phyloP scores from a whole-genome alignment of 108 stramenopile species.

The Nitzschia inconspicua region DNA sequence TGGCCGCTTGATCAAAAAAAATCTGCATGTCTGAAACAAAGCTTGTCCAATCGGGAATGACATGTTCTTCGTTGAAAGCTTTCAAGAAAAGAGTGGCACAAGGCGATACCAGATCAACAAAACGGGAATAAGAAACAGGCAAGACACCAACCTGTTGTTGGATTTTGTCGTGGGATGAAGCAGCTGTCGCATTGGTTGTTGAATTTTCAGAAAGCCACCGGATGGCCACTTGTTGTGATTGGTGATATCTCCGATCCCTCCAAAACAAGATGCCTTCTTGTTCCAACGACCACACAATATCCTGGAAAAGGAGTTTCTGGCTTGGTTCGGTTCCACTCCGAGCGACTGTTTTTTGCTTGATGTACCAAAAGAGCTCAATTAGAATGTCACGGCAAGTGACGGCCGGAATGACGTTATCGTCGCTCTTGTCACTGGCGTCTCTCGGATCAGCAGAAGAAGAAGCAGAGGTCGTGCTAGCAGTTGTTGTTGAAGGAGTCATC shows the following conservation, averaged over 20 bases:
- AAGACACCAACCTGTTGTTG: neutral
- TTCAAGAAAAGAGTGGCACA: neutral
- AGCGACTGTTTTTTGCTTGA: neutral
- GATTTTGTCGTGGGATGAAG: neutral
- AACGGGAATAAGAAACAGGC: neutral
- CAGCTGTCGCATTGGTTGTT: too few relatives aligned
- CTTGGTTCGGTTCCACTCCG: neutral
- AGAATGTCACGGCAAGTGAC: neutral
- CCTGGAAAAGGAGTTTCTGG: neutral
- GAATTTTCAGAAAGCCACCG: neutral
- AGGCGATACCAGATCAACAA: neutral
- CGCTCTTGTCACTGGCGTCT: too few relatives aligned
- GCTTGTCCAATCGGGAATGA: slow-evolving; percentile 16
- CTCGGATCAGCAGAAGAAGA: too few relatives aligned
- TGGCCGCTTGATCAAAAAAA: neutral
- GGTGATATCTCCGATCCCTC: slow-evolving; percentile 5
- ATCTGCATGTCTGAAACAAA: slow-evolving; percentile 11
- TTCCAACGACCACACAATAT: slow-evolving; percentile 5
- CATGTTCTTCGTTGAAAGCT: slow-evolving; percentile 13
- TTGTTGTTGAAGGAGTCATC: too few relatives aligned
- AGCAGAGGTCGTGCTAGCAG: too few relatives aligned
- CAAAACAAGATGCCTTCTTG: slow-evolving; percentile 22
- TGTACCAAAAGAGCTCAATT: neutral
- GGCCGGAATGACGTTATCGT: too few relatives aligned
- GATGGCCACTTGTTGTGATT: slow-evolving; percentile 10